Percentiles rank a stretch among this genome's conserved stretches.
phyloP scores from a whole-genome alignment of 352 stramenopile species.

The Phytophthora cryptogea region DNA sequence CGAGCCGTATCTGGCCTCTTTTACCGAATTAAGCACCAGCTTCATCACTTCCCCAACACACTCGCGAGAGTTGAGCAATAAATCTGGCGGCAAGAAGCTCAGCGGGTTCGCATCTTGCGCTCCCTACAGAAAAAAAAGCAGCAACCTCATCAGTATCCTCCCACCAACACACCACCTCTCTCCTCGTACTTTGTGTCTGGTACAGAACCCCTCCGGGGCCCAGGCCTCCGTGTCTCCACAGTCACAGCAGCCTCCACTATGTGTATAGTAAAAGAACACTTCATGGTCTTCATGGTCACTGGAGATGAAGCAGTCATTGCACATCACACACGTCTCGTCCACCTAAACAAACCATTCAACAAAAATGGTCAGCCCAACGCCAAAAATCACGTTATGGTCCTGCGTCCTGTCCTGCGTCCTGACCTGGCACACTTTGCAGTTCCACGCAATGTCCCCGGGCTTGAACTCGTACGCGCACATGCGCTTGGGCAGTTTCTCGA shows the following conservation, averaged over 20 bases:
- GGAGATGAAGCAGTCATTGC: constrained; percentile 97
- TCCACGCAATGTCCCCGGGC: constrained; percentile 97
- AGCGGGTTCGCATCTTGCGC: constrained; percentile 77
- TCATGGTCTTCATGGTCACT: constrained; percentile 94
- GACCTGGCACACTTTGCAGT: constrained; percentile 91
- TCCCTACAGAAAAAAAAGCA: constrained; percentile 44
- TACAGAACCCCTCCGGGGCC: constrained; percentile 95
- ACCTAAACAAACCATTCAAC: constrained; percentile 76
- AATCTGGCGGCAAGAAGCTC: constrained; percentile 52
- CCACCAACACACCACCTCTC: neutral
- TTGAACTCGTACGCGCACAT: constrained; percentile 95
- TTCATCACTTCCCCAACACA: constrained; percentile 73
- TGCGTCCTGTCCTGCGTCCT: constrained; percentile 7
- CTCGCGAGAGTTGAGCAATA: constrained; percentile 62
- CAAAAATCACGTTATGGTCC: neutral
- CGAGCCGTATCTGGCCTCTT: constrained; percentile 62
- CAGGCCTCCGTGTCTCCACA: constrained; percentile 97
- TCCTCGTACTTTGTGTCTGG: constrained; percentile 80
- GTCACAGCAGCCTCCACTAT: constrained; percentile 97
- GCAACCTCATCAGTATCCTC: neutral
- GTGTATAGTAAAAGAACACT: constrained; percentile 95
- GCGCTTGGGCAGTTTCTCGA: constrained; percentile 78
- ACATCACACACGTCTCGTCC: constrained; percentile 96
- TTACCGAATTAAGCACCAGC: constrained; percentile 65
- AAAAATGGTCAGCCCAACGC: constrained; percentile 10